A percentile compares a stretch with the other conserved stretches of the same genome.
phyloP scores from a whole-genome alignment of 2,329 filamentous ascomycete genomes.

The Curvularia spicifera region DNA sequence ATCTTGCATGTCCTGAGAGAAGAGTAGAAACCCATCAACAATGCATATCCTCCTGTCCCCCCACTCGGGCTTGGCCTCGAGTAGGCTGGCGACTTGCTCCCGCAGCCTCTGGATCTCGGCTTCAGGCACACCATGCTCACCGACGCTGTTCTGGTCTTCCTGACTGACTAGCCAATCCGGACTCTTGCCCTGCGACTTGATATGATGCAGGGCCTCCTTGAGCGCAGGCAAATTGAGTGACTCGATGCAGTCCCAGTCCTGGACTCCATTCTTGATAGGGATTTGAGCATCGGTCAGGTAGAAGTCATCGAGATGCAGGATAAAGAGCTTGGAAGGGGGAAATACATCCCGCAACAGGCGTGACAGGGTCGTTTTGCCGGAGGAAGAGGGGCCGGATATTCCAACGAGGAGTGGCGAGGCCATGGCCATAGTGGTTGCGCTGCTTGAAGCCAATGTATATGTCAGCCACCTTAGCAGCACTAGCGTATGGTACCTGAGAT shows the following conservation, averaged over 20 bases:
- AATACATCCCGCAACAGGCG: conserved; percentile 84
- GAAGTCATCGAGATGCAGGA: conserved; percentile 96
- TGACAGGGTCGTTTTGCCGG: conserved; percentile 92
- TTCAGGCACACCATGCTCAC: conserved; percentile 47
- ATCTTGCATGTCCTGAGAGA: conserved; percentile 62
- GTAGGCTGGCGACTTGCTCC: conserved; percentile 18
- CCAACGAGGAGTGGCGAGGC: conserved; percentile 68
- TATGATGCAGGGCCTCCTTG: conserved; percentile 69
- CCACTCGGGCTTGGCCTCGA: conserved; percentile 27
- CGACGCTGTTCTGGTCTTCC: conserved; percentile 64
- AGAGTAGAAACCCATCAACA: conserved; percentile 89
- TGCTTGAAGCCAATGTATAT: not conserved
- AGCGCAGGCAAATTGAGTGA: conserved; percentile 76
- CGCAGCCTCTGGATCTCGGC: conserved; percentile 49
- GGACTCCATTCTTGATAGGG: conserved; percentile 59
- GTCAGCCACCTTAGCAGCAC: not conserved
- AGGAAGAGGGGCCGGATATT: conserved; percentile 88
- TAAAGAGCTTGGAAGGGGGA: conserved; percentile 65
- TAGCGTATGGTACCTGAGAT: not conserved
- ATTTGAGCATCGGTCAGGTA: conserved; percentile 80
- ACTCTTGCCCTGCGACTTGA: conserved; percentile 70
- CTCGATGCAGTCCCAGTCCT: conserved; percentile 92
- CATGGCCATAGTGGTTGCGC: conserved; percentile 10
- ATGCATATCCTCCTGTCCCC: conserved; percentile 59
- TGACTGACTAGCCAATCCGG: conserved; percentile 58